Evolutionary conservation across 2,329 filamentous ascomycete genomes (phyloP).

Genomic region (Pseudocercospora fuligena): DNA sequence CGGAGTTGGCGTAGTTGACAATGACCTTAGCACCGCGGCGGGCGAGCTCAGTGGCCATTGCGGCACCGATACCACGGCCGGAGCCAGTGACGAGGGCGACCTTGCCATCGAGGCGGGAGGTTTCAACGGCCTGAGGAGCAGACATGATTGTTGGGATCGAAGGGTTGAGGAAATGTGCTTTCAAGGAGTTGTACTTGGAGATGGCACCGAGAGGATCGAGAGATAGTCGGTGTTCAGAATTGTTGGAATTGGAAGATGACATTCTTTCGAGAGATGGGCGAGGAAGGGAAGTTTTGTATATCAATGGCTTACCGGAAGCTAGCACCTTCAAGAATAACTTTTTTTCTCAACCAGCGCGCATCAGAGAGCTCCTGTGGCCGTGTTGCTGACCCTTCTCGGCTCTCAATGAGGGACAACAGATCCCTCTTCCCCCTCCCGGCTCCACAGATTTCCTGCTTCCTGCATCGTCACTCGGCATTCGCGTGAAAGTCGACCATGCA

Average conservation of each 20-base stretch:
- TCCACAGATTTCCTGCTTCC: slow-evolving; percentile 5
- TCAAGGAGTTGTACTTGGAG: slow-evolving; percentile 30
- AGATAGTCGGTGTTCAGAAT: slow-evolving; percentile 26
- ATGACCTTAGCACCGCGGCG: slow-evolving; percentile 68
- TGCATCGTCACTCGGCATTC: slow-evolving; percentile 3
- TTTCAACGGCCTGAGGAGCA: slow-evolving; percentile 45
- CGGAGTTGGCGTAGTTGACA: slow-evolving; percentile 71
- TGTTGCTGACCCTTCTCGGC: not conserved
- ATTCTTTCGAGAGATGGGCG: slow-evolving; percentile 14
- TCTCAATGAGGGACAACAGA: not conserved
- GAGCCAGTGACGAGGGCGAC: slow-evolving; percentile 60
- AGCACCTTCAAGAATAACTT: slow-evolving; percentile 7
- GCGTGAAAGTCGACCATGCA: slow-evolving; percentile 4
- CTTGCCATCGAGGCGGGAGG: slow-evolving; percentile 59
- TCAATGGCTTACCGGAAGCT: slow-evolving; percentile 4
- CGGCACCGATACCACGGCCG: slow-evolving; percentile 68
- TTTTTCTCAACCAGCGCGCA: not conserved
- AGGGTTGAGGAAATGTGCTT: slow-evolving; percentile 29
- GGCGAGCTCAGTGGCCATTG: slow-evolving; percentile 69
- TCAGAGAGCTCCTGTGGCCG: not conserved
- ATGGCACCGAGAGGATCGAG: slow-evolving; percentile 34
- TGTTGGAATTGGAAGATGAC: slow-evolving; percentile 18
- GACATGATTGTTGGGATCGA: slow-evolving; percentile 41
- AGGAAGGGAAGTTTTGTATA: slow-evolving; percentile 18
- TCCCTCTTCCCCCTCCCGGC: slow-evolving; percentile 7